Base-by-base conservation (phyloP, 192 early-diverging fungal genomes). In the Coemansia sp. region DNA sequence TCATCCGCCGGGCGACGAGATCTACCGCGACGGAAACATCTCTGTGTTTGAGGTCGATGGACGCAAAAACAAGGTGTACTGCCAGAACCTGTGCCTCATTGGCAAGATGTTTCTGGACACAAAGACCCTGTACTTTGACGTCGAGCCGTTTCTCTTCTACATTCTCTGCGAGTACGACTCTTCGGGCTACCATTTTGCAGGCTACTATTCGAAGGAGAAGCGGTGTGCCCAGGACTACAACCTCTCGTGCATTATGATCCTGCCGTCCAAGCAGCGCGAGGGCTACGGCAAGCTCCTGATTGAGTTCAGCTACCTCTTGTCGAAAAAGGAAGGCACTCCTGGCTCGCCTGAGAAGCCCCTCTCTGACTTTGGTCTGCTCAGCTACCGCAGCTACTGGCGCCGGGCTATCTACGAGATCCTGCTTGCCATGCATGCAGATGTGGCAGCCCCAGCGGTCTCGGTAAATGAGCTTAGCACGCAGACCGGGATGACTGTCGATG, bases 151-250 rank as follows among this genome's bases (percentile, higher is more conserved):
- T 72, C 79, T 98, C 39, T 99, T 99, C 67, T 99, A 99, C 68
- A 84, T 99, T 17, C 85, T 99, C 50, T 77, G 75, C 72, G 95
- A 98, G 77, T 84, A 86, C 40, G 90, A 92, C 53, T 72, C 85
- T 43, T 17, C 68, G 10, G 92, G 91, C 17, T 92, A 89, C 71
- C 94, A 95, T 68, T 93, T 99, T 80, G 93, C 97, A 22, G 97
- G 96, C 0, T 99, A 99, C 65, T 99, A 96, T 83, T 97, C 95
- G 37, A 99, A 99, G 87, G 95, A 98, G 78, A 98, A 97, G 77
- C 85, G 85, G 38, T 95, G 93, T 2, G 85, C 83, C 25, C 84
- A 90, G 63, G 86, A 87, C 11, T 94, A 95, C 74, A 98, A 98
- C 70, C 86, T 98, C 12, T 93, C 95, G n/a, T 98, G 96, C 64